These are phyloP conservation scores for Colletotrichum eleusines DNA, from an alignment of 2,329 filamentous ascomycete genomes.

Conservation along the genomic window DNA sequence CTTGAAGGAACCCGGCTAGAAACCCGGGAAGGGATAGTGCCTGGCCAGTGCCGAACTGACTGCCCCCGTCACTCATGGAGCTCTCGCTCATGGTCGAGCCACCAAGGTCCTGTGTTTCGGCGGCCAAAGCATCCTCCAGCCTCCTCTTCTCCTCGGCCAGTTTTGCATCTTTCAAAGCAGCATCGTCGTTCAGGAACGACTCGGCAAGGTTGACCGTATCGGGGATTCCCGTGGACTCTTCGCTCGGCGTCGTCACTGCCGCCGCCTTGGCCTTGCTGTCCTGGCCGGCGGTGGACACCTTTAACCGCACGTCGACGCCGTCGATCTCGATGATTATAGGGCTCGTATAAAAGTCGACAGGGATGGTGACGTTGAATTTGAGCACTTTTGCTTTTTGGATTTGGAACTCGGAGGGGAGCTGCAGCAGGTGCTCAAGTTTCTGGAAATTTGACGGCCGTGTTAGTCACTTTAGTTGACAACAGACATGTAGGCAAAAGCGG, in stretches of 20 bases:
- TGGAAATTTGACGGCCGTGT: conserved; percentile 52
- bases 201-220: conserved; percentile 80
- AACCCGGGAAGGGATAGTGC: conserved; percentile 77
- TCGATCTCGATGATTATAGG: conserved; percentile 86
- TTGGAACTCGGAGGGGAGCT: conserved; percentile 78
- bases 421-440: conserved; percentile 83
- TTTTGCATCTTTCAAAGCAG: conserved; percentile 69
- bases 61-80: conserved; percentile 71
- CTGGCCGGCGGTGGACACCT: conserved; percentile 58
- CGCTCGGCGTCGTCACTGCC: conserved; percentile 42
- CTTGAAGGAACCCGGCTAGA: conserved; percentile 78
- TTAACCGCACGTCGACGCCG: conserved; percentile 79
- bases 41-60: conserved; percentile 76
- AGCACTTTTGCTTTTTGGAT: conserved; percentile 81
- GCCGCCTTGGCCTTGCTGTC: conserved; percentile 45
- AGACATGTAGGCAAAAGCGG: not conserved
- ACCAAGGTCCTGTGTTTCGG: conserved; percentile 71
- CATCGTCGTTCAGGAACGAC: conserved; percentile 70
- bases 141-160: conserved; percentile 70
- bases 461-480: not conserved
- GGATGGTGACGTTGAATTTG: conserved; percentile 83
- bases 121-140: conserved; percentile 76
- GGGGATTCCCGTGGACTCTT: conserved; percentile 62
- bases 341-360: conserved; percentile 88
- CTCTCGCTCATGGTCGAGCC: conserved; percentile 71